Conservation (phyloP, 2,329 filamentous ascomycete genomes). For the Scedosporium dehoogii region DNA sequence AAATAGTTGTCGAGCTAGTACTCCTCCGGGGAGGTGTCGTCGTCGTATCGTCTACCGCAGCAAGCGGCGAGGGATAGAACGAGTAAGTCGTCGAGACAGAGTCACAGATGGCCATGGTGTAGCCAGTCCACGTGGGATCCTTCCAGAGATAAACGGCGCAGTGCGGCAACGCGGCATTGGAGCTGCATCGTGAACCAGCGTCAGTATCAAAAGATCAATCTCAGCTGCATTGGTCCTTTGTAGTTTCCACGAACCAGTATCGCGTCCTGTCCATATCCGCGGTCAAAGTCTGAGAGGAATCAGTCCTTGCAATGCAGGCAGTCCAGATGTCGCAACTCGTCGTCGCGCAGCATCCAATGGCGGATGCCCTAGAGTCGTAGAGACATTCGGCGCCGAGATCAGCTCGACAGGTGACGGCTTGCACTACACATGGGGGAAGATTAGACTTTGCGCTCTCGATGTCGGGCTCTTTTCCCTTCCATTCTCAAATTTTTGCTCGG, state of each 20-base stretch:
- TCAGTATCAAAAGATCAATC: neutral
- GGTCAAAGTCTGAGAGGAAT: neutral
- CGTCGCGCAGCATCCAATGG: slow-evolving; percentile 6
- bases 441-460: neutral
- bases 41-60: neutral
- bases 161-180: neutral
- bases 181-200: neutral
- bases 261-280: slow-evolving; percentile 5
- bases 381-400: slow-evolving; percentile 5
- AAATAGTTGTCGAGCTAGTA: neutral
- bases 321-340: slow-evolving; percentile 4
- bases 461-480: neutral
- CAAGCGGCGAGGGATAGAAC: neutral
- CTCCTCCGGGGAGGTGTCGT: neutral
- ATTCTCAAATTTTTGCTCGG: neutral
- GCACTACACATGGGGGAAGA: neutral
- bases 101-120: slow-evolving; percentile 4
- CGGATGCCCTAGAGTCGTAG: neutral
- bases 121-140: neutral
- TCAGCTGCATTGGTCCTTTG: neutral
- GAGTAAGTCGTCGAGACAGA: neutral
- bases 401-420: neutral
- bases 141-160: neutral
- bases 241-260: neutral
- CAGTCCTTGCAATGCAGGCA: neutral